Base-by-base conservation (phyloP, 306 rosid genomes). In the Sicyos baderoa region DNA sequence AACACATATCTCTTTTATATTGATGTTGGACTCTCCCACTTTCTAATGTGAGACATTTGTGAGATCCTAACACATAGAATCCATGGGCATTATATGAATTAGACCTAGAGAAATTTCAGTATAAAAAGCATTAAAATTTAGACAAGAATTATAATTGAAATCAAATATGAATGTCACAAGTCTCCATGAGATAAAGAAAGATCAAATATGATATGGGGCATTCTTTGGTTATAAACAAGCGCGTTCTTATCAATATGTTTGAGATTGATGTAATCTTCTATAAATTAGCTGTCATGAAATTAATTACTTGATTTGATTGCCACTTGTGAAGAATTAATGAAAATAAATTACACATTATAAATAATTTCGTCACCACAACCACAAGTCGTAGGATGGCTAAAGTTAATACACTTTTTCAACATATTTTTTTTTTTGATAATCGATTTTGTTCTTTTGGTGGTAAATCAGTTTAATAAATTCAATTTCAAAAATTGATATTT, bases 201-300 rank as follows among this genome's bases (percentile, higher is more conserved):
- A 58, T 58, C 5, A 29, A 27, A 15, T 58, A 14, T 9, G 42
- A 9, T 13, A 25, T 57, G 64, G 32, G 16, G 42, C 64, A 57
- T 57, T 57, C 5, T 57, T 57, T 58, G 8, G 48, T 0, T 14
- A 32, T 60, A 35, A n/a, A 32, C 67, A 60, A 35, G 49, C 15
- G 17, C 4, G 25, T 61, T 49, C 45, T 61, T 61, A 7, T 61
- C 67, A 0, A 35, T 35, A n/a, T 61, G 68, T 17, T 61, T 61
- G 9, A 15, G 49, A 35, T 61, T 58, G 68, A 61, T 61, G 68
- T 61, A 32, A 61, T 35, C 25, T 59, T 16, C 12, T 9, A 7
- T 32, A 59, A 59, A 59, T 59, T 59, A 29, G 65, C 65, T 59
- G 65, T 59, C 65, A 15, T 59, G 45, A 59, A 29, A 16, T 9